phyloP scores from a whole-genome alignment of 129 eudicot genomes.

The Escallonia rubra region DNA sequence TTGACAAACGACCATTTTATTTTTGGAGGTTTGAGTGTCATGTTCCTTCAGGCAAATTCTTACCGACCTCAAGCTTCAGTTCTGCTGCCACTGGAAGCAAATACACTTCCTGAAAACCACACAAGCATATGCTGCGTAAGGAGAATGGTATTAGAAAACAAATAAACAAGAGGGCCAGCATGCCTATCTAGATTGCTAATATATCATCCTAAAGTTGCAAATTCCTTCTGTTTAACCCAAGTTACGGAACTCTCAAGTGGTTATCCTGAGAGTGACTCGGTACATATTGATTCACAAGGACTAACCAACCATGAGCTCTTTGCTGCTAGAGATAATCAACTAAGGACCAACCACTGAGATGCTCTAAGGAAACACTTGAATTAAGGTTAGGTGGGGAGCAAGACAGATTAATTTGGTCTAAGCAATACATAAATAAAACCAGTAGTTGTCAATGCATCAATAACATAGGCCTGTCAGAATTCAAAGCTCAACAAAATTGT shows the following conservation, averaged over 20 bases:
- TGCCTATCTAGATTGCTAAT: not conserved
- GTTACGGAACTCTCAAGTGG: not conserved
- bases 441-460: no score
- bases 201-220: not conserved
- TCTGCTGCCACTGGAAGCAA: not conserved
- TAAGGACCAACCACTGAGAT: no score
- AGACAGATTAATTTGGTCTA: no score
- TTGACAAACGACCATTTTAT: no score
- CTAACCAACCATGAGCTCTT: not conserved
- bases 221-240: not conserved
- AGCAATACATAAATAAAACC: no score
- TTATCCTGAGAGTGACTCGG: not conserved
- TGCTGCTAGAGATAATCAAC: no score
- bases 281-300: not conserved
- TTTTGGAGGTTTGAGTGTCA: not conserved
- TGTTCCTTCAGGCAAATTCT: slow-evolving; percentile 1
- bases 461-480: no score
- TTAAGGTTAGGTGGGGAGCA: no score
- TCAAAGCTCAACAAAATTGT: no score
- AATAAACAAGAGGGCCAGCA: not conserved
- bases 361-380: no score
- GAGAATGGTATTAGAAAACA: not conserved
- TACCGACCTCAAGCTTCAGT: not conserved
- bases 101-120: not conserved
- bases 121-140: not conserved